phyloP scores from a whole-genome alignment of 345 rosid genomes.

The Carallia pectinifolia region DNA sequence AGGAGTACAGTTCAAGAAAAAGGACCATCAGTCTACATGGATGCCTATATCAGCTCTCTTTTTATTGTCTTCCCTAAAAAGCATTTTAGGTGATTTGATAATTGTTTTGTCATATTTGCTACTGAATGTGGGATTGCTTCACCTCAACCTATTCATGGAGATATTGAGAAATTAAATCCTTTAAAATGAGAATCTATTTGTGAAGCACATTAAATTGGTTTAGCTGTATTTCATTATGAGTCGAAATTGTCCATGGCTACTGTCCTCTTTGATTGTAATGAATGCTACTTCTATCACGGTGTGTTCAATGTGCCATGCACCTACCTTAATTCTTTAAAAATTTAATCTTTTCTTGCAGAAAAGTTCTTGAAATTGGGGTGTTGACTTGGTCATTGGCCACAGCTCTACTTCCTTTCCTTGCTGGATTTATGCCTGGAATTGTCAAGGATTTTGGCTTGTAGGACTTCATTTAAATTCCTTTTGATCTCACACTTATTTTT shows the following conservation, averaged over 20 bases:
- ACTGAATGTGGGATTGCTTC: not conserved
- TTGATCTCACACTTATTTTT: not conserved
- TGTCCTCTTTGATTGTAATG: no score
- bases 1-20: no score
- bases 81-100: no score
- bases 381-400: conserved; percentile 87
- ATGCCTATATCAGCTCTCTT: not conserved
- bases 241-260: no score
- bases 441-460: conserved; percentile 70
- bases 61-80: not conserved
- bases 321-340: not conserved
- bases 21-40: not conserved
- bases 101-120: not conserved
- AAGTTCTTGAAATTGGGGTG: conserved; percentile 81
- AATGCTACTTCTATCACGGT: not conserved
- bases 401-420: conserved; percentile 71
- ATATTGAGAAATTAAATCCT: not conserved
- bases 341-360: conserved; percentile 41
- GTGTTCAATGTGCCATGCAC: not conserved
- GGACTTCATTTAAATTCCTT: conserved; percentile 8
- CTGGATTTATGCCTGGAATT: conserved; percentile 93
- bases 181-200: not conserved
- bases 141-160: not conserved
- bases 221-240: no score
- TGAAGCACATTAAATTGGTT: not conserved